Percentiles rank a stretch among this genome's conserved stretches.
Evolutionary conservation across 345 rosid genomes (phyloP).

Genomic region (Corchorus capsularis): DNA sequence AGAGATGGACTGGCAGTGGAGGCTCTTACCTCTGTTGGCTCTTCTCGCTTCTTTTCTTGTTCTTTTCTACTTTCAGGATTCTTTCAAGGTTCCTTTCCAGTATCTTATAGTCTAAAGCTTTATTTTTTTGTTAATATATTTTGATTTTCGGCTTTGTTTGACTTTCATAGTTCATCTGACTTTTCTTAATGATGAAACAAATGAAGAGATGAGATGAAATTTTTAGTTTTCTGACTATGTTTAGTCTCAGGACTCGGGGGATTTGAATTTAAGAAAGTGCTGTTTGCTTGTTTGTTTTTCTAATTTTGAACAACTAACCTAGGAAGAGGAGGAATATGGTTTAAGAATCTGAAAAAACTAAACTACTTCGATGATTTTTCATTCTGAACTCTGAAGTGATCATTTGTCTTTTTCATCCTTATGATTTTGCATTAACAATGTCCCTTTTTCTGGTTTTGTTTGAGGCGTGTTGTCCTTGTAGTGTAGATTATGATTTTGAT

Average conservation of each 20-base stretch:
- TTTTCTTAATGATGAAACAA: background rate
- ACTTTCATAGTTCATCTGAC: background rate
- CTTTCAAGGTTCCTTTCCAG: conserved; percentile 44
- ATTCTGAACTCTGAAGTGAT: background rate
- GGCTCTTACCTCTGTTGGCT: conserved; percentile 50
- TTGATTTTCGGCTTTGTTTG: background rate
- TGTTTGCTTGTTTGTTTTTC: background rate
- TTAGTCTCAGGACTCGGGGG: background rate
- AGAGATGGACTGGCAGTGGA: conserved; percentile 47
- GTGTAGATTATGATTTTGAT: background rate
- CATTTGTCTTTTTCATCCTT: background rate
- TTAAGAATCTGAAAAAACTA: background rate
- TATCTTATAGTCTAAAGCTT: background rate
- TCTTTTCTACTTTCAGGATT: conserved; percentile 43
- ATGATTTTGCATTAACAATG: background rate
- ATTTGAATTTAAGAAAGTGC: background rate
- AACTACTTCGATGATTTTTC: background rate
- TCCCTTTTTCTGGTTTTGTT: background rate
- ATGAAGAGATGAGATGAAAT: background rate
- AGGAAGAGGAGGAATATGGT: background rate
- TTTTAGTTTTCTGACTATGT: background rate
- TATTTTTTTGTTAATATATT: background rate
- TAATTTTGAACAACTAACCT: background rate
- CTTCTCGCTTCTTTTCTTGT: conserved; percentile 47
- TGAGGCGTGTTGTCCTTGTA: background rate